Conservation (phyloP, 225 moss, liverwort and hornwort genomes). For the Asterella californica region DNA sequence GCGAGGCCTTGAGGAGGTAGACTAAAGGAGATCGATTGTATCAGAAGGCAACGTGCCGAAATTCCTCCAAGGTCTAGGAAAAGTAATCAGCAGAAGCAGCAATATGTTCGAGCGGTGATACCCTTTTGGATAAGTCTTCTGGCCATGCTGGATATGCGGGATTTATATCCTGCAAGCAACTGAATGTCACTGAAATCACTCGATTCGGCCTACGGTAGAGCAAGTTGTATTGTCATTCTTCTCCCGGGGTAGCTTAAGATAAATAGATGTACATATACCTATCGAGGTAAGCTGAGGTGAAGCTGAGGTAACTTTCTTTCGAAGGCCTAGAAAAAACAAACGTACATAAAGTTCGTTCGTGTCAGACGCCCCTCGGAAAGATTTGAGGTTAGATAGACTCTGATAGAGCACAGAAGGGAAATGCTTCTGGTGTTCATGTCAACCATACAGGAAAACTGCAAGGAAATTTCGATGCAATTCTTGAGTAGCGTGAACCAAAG, state of each 20-base stretch:
- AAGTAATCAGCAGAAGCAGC: neutral
- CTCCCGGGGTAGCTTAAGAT: neutral
- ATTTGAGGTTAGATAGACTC: neutral
- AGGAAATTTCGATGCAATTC: neutral
- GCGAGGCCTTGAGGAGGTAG: neutral
- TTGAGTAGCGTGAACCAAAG: neutral
- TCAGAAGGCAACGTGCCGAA: neutral
- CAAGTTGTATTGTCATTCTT: neutral
- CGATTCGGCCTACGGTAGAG: neutral
- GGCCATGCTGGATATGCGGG: constrained; percentile 13
- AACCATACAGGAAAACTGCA: neutral
- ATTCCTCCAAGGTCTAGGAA: neutral
- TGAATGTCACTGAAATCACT: constrained; percentile 6
- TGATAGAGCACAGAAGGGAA: neutral
- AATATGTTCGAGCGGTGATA: neutral
- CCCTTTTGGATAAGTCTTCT: constrained; percentile 14
- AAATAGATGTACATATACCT: too few species aligned
- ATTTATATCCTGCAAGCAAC: constrained; percentile 1
- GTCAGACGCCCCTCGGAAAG: neutral
- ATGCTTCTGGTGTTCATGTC: constrained; percentile 3
- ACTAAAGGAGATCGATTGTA: neutral
- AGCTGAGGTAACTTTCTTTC: neutral
- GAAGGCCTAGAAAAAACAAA: neutral
- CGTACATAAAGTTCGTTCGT: neutral
- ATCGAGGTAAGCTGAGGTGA: neutral